Evolutionary conservation across 1,139 yeast genomes (phyloP), one percentile per base, ranked within the genome.

Genomic region (Scheffersomyces illinoinensis): DNA sequence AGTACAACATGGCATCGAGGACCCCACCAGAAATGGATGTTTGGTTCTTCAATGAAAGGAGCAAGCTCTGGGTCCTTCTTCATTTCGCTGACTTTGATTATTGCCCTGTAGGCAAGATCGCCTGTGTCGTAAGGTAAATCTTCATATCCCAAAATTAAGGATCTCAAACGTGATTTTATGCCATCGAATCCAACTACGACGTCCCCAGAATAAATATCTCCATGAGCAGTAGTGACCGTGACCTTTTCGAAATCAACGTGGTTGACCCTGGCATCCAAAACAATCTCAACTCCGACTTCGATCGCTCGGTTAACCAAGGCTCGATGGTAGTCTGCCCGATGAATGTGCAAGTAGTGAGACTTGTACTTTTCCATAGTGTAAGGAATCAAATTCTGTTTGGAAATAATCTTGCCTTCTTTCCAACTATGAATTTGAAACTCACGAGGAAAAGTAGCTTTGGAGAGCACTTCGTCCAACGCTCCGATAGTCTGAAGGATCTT

Each of bases 181-280:
- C 81, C 81, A 63, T 77, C 81, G 50, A 78, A 78, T 7, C 78
- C 81, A 53, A 77, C 64, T 17, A 77, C 66, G 47, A 77, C 65
- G 61, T 77, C 81, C 10, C 70, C 78, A 3, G 64, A 57, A 54
- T 65, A 67, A 4, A 53, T 59, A 2, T 58, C 59, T 10, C 76
- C 76, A 53, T 64, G 65, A 17, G 66, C 60, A 17, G 70, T 66
- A 17, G 64, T 63, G n/a, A 75, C 72, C 3, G 66, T 60, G 4
- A 65, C 62, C 5, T 66, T 60, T 8, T 66, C 65, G 53, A 66
- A 71, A 56, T 75, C 73, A 26, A 72, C 66, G 10, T 60, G 53
- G 20, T 58, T 61, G 18, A 74, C 75, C 23, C 68, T 64, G n/a
- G 68, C 62, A 56, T 67, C 64, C 53, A 67, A 63, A 23, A 57